Evolutionary conservation across 768 basidiomycete species (phyloP).

Genomic region (Phlebiopsis flavidoalba): DNA sequence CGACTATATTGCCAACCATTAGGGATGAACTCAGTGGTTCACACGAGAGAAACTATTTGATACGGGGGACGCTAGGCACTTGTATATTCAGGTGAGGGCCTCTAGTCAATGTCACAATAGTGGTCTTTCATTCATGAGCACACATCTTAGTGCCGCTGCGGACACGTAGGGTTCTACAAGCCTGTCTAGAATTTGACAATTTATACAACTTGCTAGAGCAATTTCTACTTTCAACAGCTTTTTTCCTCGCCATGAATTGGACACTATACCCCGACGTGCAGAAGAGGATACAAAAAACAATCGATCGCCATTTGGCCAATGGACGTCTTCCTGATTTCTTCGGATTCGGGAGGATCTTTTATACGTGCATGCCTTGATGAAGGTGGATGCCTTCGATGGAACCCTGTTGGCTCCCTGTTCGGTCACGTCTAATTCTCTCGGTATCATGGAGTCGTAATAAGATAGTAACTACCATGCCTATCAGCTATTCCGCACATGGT

Average conservation of each 20-base stretch:
- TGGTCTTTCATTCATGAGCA: neutral
- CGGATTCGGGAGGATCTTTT: conserved; percentile 4
- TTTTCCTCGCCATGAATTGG: conserved; percentile 14
- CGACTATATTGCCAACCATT: neutral
- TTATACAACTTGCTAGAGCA: neutral
- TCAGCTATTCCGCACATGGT: conserved; percentile 17
- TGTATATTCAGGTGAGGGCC: conserved; percentile 12
- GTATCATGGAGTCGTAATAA: neutral
- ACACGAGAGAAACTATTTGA: neutral
- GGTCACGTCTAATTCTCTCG: conserved; percentile 1
- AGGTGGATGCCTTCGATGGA: neutral
- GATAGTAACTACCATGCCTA: no score
- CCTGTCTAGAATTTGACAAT: neutral
- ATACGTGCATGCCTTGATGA: conserved; percentile 3
- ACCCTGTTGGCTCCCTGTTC: neutral
- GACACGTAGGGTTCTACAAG: neutral
- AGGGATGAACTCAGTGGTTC: neutral
- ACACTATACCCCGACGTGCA: conserved; percentile 4
- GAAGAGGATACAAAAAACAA: conserved; percentile 4
- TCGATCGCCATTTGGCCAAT: conserved; percentile 6
- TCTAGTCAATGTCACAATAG: neutral
- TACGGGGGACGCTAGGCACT: conserved; percentile 1
- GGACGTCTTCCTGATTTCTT: conserved; percentile 10
- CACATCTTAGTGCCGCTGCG: neutral
- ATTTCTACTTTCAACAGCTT: conserved; percentile 25